These are phyloP conservation scores for Penicillium pancosmium DNA, from an alignment of 495 filamentous ascomycete genomes.

Conservation along the genomic window DNA sequence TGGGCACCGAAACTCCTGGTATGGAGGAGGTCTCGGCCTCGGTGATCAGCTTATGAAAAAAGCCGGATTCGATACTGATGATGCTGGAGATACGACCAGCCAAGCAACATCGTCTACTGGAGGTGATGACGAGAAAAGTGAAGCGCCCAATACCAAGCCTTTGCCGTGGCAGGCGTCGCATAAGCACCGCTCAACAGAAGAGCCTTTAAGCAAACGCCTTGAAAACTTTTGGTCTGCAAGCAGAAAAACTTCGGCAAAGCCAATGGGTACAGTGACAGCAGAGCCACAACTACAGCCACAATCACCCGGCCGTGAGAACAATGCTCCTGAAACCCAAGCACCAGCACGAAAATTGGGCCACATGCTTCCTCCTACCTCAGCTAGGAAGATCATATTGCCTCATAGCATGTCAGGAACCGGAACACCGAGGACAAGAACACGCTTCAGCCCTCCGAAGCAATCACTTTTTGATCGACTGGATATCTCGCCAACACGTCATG, in stretches of 20 bases:
- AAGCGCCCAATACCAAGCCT: constrained; percentile 22
- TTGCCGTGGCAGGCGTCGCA: constrained; percentile 30
- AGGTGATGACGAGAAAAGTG: constrained; percentile 41
- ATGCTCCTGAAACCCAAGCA: constrained; percentile 19
- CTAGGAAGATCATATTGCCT: constrained; percentile 42
- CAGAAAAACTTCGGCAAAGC: constrained; percentile 27
- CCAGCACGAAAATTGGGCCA: constrained; percentile 33
- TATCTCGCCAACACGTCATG: constrained; percentile 43
- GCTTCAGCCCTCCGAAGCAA: constrained; percentile 50
- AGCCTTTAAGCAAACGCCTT: constrained; percentile 45
- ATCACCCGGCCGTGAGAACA: constrained; percentile 16
- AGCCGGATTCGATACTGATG: constrained; percentile 42
- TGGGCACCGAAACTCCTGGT: constrained; percentile 38
- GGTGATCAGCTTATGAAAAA: constrained; percentile 42
- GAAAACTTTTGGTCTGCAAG: constrained; percentile 47
- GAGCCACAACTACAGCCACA: constrained; percentile 22
- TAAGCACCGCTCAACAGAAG: constrained; percentile 33
- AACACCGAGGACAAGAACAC: constrained; percentile 31
- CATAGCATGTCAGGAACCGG: constrained; percentile 40
- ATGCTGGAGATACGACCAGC: constrained; percentile 35
- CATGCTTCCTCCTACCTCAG: constrained; percentile 32
- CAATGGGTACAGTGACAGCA: constrained; percentile 13
- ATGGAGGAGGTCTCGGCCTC: constrained; percentile 34
- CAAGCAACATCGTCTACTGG: constrained; percentile 37
- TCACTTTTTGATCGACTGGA: constrained; percentile 47